phyloP scores from a whole-genome alignment of 441 rosid species.

The Gossypium armourianum region DNA sequence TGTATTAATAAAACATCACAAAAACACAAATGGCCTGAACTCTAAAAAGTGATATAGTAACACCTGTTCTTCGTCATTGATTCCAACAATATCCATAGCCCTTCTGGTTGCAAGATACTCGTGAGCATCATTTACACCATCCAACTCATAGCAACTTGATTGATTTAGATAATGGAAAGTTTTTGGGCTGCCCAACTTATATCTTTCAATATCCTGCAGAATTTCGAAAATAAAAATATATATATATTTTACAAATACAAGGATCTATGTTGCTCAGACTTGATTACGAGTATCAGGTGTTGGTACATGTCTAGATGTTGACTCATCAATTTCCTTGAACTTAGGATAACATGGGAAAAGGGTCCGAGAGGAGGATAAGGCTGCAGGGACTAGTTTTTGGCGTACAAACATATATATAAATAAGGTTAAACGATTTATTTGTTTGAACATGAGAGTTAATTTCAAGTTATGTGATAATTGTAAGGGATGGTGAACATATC shows the following conservation, averaged over 20 bases:
- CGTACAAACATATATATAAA: not conserved
- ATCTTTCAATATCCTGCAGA: constrained; percentile 68
- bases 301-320: not conserved
- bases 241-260: constrained; percentile 3
- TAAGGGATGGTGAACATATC: constrained; percentile 2
- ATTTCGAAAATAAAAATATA: constrained; percentile 11
- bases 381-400: not conserved
- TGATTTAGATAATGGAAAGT: constrained; percentile 85
- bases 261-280: not conserved
- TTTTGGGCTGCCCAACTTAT: constrained; percentile 59
- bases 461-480: not conserved
- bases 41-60: constrained; percentile 13
- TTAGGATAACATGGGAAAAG: not conserved
- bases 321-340: not conserved
- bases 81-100: constrained; percentile 98
- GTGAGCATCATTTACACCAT: constrained; percentile 78
- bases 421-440: not conserved
- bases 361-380: not conserved
- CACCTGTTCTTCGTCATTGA: constrained; percentile 93
- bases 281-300: not conserved
- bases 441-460: not conserved
- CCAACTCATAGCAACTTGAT: constrained; percentile 68
- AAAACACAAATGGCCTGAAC: not conserved
- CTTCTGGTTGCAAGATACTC: constrained; percentile 96
- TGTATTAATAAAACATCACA: not conserved